Base-by-base conservation (phyloP, 192 early-diverging fungal genomes). In the Coemansia sp. region DNA sequence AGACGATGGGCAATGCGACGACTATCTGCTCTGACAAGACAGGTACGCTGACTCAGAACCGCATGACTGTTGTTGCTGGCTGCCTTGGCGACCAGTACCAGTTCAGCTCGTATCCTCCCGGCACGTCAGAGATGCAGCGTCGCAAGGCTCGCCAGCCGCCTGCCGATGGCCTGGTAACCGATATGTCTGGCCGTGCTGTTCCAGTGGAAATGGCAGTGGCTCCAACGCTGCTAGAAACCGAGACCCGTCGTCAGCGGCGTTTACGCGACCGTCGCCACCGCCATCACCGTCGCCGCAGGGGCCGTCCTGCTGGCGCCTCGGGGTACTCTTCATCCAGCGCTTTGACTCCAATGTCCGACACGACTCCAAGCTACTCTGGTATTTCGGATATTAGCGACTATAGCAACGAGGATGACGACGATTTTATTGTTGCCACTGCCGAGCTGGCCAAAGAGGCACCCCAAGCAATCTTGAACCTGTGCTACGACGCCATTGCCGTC, bases 11-110 rank as follows among this genome's bases (percentile, higher is more conserved):
- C 56, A 96, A 95, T 68, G 97, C 97, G 10, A 99, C 95, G 10
- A 97, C 96, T 1, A 88, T 99, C 23, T 99, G 97, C 79, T 95
- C 94, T 16, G 97, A 99, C 84, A 99, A 99, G 76, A 99, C 97
- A 0, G 97, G 97, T 23, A 99, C 97, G 9, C 81, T 98, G 38
- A 99, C 97, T 2, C 92, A 95, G 65, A 99, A 99, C 85, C 85
- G 87, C 59, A 99, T 99, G 97, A 93, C 94, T 2, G 93, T 98
- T n/a, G 94, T 95, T 26, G 85, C 89, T 12, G 95, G 95, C 39
- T 86, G 88, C 39, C 70, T 97, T 35, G 92, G 92, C 35, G 79
- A 89, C 45, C 85, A 86, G 28, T 92, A 91, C 63, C 86, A 87
- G 38, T 85, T 83, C 25, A 72, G 79, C 75, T 83, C 80, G 6